phyloP scores from a whole-genome alignment of 108 stramenopile genomes.

The Cyclotella choctawhatcheeana region DNA sequence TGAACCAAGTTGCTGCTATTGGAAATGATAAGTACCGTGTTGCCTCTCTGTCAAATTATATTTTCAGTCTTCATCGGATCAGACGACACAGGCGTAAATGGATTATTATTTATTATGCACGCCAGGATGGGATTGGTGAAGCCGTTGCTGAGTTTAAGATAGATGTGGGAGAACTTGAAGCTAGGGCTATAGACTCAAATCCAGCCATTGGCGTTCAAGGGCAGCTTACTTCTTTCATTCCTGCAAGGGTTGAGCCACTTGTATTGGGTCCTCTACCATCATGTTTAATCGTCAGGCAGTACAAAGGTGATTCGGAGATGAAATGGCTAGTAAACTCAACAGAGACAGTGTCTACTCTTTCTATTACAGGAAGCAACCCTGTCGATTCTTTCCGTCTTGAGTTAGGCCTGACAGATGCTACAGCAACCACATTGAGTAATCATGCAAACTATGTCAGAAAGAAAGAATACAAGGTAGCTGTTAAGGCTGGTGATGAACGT shows the following conservation, averaged over 20 bases:
- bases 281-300: conserved; percentile 33
- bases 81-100: conserved; percentile 53
- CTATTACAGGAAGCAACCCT: conserved; percentile 30
- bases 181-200: conserved; percentile 16
- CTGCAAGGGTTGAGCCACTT: conserved; percentile 49
- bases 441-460: conserved; percentile 10
- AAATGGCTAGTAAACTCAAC: conserved; percentile 12
- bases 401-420: conserved; percentile 53
- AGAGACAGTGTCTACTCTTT: conserved; percentile 7
- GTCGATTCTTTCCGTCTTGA: conserved; percentile 44
- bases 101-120: conserved; percentile 61
- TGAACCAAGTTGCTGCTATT: conserved; percentile 49
- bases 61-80: conserved; percentile 60
- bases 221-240: conserved; percentile 56
- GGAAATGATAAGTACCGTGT: conserved; percentile 46
- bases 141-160: conserved; percentile 58
- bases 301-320: conserved; percentile 1
- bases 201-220: conserved; percentile 35
- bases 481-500: conserved; percentile 41
- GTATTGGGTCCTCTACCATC: conserved; percentile 26
- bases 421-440: conserved; percentile 22
- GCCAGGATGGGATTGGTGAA: conserved; percentile 50
- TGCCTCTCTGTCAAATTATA: conserved; percentile 29
- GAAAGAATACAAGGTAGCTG: conserved; percentile 29
- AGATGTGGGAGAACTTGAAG: conserved; percentile 53